These are phyloP conservation scores for Epichloe elymi DNA, from an alignment of 2,329 filamentous ascomycete species.

Conservation along the genomic window DNA sequence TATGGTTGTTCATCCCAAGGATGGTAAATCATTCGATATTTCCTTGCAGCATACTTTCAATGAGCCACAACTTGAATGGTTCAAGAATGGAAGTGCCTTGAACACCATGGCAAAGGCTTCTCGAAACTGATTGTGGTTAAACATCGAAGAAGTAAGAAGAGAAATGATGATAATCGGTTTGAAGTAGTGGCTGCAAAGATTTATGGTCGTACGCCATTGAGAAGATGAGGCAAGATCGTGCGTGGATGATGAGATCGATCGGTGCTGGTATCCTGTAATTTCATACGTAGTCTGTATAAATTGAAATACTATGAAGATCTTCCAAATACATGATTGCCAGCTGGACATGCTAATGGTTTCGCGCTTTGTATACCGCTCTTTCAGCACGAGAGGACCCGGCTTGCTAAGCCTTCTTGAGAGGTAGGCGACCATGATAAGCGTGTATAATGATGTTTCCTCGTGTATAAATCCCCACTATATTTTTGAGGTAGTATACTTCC, in stretches of 20 bases:
- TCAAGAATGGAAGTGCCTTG: conserved; percentile 91
- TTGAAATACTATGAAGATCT: no score
- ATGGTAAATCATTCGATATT: conserved; percentile 69
- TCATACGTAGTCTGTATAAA: conserved; percentile 1
- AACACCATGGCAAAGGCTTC: conserved; percentile 89
- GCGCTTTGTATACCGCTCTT: no score
- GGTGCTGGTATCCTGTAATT: not conserved
- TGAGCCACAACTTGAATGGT: conserved; percentile 95
- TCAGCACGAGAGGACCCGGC: no score
- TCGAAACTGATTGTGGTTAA: conserved; percentile 15
- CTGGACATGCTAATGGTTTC: no score
- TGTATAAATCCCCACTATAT: no score
- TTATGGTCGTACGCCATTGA: not conserved
- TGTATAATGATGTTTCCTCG: no score
- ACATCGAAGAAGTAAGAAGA: not conserved
- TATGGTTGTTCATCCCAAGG: conserved; percentile 81
- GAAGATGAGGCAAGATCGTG: not conserved
- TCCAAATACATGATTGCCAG: no score
- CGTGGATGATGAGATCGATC: not conserved
- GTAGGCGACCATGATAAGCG: no score
- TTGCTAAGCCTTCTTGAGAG: no score
- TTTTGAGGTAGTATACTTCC: no score
- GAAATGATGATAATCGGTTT: not conserved
- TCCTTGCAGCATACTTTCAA: conserved; percentile 95
- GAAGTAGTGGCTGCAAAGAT: not conserved